phyloP scores from a whole-genome alignment of 2,329 filamentous ascomycete species.

The Fusarium buharicum region DNA sequence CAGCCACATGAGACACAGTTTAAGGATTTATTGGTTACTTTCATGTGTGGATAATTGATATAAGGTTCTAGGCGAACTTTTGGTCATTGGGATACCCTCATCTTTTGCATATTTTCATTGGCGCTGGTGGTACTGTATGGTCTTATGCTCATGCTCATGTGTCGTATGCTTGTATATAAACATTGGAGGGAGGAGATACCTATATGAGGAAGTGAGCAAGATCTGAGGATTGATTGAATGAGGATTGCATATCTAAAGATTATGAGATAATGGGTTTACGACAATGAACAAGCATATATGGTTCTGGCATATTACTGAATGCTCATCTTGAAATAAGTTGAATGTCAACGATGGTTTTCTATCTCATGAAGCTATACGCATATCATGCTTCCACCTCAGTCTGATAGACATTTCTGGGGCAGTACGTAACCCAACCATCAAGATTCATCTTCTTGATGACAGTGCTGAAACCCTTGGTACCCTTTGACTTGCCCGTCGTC shows the following conservation, averaged over 20 bases:
- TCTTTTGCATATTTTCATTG: conserved; percentile 20
- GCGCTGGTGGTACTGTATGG: neutral
- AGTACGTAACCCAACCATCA: conserved; percentile 71
- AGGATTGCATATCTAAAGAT: neutral
- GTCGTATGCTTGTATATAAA: conserved; percentile 4
- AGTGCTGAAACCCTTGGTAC: conserved; percentile 66
- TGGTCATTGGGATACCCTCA: conserved; percentile 32
- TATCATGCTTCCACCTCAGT: conserved; percentile 37
- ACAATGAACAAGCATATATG: conserved; percentile 13
- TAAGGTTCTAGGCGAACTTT: conserved; percentile 13
- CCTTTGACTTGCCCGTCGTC: conserved; percentile 50
- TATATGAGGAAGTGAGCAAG: neutral
- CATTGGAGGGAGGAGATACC: neutral
- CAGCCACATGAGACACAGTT: conserved; percentile 27
- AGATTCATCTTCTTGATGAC: conserved; percentile 73
- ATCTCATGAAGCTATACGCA: neutral
- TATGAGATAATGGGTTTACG: conserved; percentile 12
- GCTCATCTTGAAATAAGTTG: neutral
- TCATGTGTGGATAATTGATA: conserved; percentile 3
- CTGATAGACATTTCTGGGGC: conserved; percentile 51
- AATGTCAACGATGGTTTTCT: neutral
- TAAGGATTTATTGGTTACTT: neutral
- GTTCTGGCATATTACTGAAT: neutral
- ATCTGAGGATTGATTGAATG: conserved; percentile 1
- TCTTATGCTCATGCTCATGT: neutral